Evolutionary conservation across 2,329 filamentous ascomycete genomes (phyloP), one percentile per base, ranked within the genome.

Genomic region (Fusarium anthophilum): DNA sequence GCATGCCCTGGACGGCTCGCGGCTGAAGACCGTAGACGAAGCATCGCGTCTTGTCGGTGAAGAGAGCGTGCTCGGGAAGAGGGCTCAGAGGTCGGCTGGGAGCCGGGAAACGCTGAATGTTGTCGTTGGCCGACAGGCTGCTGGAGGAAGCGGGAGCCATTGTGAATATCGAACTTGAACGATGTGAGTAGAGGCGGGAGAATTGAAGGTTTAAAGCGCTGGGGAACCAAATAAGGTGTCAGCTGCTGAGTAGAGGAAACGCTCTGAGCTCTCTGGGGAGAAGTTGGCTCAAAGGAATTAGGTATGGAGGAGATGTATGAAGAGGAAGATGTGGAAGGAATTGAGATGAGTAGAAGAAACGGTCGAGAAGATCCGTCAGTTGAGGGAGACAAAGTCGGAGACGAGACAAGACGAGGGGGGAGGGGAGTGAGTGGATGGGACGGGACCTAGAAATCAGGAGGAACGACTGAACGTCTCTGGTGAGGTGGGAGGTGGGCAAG

Each of bases 1-100:
- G 93, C 93, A 95, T 95, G 84, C 93, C 93, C 87, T 95, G 93
- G 77, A 95, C 93, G 79, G 94, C 93, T 85, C 95, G 92, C 82
- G 96, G 96, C 88, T 99, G 96, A 83, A 99, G 94, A 85, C 96
- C 96, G 87, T 99, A 99, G 86, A 99, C 96, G 84, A 99, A 97
- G 90, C 96, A 98, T 96, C 96, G 91, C 84, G 96, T 98, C 94
- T 98, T 99, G 87, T 95, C 92, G 90, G 96, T 96, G 92, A 98
- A 99, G 82, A 99, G 94, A 73, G 94, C 93, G 86, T 98, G 94
- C 81, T 91, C 89, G 77, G 94, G 92, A 74, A 93, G 91, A 79
- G 96, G 96, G 89, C 93, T 98, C 87, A 97, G 86, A 75, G 95
- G 94, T 82, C 96, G 91, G 88, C 94, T 98, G 79, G 96, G 94